phyloP scores from a whole-genome alignment of 169 alveolate genomes.

The Perkinsus chesapeaki region DNA sequence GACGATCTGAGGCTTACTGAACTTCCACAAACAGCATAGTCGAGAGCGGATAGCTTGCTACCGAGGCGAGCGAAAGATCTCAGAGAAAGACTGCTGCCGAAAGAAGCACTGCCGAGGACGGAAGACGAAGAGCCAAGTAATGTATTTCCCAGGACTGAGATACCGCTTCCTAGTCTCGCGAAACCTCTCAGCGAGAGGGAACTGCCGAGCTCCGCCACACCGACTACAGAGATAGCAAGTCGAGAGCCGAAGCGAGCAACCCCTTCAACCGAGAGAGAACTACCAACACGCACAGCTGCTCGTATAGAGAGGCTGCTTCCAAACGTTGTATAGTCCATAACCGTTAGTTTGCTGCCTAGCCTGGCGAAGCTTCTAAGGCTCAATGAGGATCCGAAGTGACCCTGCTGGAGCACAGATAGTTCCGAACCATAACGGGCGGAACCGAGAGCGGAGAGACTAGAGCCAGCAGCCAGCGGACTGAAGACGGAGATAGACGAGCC shows the following conservation, averaged over 20 bases:
- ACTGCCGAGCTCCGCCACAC: not conserved
- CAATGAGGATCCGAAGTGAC: not conserved
- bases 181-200: not conserved
- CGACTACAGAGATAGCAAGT: no score
- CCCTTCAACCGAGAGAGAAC: not conserved
- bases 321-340: not conserved
- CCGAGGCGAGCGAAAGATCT: no score
- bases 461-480: not conserved
- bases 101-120: no score
- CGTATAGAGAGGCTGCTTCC: not conserved
- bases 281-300: not conserved
- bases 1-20: no score
- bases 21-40: no score
- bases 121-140: no score
- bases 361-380: not conserved
- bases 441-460: not conserved
- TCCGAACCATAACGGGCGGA: no score
- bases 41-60: no score
- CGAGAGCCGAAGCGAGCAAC: not conserved
- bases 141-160: not conserved
- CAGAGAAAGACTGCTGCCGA: no score
- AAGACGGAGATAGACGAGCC: not conserved
- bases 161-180: not conserved
- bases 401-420: no score
- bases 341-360: not conserved